These are phyloP conservation scores for Candida piceae DNA, from an alignment of 805 yeast genomes.

Conservation along the genomic window DNA sequence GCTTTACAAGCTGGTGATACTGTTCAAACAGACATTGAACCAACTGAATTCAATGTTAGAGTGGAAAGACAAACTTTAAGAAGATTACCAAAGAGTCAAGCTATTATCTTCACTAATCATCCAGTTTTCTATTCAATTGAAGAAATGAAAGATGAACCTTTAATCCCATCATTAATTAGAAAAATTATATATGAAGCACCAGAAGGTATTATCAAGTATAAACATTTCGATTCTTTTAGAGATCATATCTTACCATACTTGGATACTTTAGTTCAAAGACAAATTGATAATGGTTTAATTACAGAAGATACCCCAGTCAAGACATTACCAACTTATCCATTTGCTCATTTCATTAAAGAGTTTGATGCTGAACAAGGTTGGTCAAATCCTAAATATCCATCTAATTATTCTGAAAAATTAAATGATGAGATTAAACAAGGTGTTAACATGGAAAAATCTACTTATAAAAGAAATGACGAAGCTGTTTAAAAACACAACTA, in stretches of 20 bases:
- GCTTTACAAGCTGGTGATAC: conserved; percentile 41
- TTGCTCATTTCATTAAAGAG: conserved; percentile 46
- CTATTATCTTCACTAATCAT: conserved; percentile 70
- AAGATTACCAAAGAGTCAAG: conserved; percentile 57
- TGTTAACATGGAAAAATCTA: conserved; percentile 17
- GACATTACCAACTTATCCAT: conserved; percentile 58
- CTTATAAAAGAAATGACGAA: conserved; percentile 15
- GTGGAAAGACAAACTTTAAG: conserved; percentile 71
- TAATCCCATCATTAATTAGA: conserved; percentile 60
- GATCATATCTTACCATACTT: conserved; percentile 57
- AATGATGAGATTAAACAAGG: conserved; percentile 23
- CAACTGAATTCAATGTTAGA: conserved; percentile 57
- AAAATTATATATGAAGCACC: conserved; percentile 66
- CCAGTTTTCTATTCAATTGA: conserved; percentile 76
- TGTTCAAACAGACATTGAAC: conserved; percentile 39
- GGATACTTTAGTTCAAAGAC: conserved; percentile 53
- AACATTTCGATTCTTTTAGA: conserved; percentile 52
- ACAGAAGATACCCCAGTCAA: conserved; percentile 49
- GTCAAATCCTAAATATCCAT: conserved; percentile 30
- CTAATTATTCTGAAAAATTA: conserved; percentile 21
- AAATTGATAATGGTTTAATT: conserved; percentile 51
- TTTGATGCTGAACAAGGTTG: conserved; percentile 37
- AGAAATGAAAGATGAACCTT: conserved; percentile 77
- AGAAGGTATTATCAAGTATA: conserved; percentile 58
- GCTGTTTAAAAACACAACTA: too few species aligned